These are phyloP conservation scores for Mortierella sp. DNA, from an alignment of 371 early-diverging fungal genomes.

Conservation along the genomic window DNA sequence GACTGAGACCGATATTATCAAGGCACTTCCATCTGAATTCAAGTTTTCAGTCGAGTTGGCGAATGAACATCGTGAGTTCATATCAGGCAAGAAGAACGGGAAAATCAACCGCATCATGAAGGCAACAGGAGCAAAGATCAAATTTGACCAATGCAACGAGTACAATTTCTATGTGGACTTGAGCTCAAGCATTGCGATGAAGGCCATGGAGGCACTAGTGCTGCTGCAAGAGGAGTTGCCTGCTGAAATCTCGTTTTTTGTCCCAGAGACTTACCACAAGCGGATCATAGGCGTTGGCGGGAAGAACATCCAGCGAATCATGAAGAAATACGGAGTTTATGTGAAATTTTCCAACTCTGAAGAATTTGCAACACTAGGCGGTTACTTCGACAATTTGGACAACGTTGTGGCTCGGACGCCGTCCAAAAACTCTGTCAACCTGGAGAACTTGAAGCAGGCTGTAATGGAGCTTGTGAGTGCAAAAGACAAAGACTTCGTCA, in stretches of 20 bases:
- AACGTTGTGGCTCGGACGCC: constrained; percentile 93
- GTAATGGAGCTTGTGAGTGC: constrained; percentile 82
- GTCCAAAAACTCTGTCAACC: constrained; percentile 80
- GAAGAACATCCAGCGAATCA: constrained; percentile 94
- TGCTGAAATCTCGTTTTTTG: constrained; percentile 88
- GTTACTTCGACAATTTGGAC: constrained; percentile 84
- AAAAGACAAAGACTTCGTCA: constrained; percentile 66
- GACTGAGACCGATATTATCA: constrained; percentile 41
- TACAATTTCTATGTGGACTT: constrained; percentile 86
- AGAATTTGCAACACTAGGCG: constrained; percentile 82
- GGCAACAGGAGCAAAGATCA: constrained; percentile 75
- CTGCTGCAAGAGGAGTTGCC: constrained; percentile 88
- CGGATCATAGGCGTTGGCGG: constrained; percentile 96
- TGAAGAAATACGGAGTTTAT: constrained; percentile 96
- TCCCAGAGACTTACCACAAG: constrained; percentile 92
- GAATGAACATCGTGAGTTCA: constrained; percentile 90
- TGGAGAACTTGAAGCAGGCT: constrained; percentile 75
- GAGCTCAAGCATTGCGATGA: constrained; percentile 65
- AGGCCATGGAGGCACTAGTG: constrained; percentile 76
- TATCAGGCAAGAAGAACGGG: constrained; percentile 95
- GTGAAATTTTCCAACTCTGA: constrained; percentile 92
- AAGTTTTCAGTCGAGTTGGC: constrained; percentile 75
- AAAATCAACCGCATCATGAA: constrained; percentile 94
- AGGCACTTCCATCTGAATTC: constrained; percentile 45
- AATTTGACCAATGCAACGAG: constrained; percentile 72